phyloP scores from a whole-genome alignment of 345 rosid genomes.

The Euphorbia tirucalli region DNA sequence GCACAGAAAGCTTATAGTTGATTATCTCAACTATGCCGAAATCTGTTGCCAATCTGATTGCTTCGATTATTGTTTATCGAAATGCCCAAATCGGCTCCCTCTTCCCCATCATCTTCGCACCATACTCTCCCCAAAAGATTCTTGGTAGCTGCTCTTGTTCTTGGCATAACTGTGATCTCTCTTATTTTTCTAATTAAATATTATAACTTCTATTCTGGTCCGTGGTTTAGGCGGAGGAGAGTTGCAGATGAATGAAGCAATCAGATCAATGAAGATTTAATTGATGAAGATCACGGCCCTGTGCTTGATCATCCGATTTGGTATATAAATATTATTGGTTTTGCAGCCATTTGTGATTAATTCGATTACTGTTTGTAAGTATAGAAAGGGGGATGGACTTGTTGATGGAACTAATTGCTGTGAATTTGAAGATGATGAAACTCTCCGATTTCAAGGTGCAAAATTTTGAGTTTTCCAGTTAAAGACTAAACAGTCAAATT shows the following conservation, averaged over 20 bases:
- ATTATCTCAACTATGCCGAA: too few relatives aligned
- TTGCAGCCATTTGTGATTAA: constrained; percentile 22
- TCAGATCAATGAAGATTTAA: constrained; percentile 17
- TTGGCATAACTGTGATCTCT: neutral
- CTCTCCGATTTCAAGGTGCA: too few relatives aligned
- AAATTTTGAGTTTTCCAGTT: too few relatives aligned
- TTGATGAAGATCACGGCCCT: constrained; percentile 26
- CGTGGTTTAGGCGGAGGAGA: constrained; percentile 1
- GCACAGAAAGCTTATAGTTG: constrained; percentile 10
- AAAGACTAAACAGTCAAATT: too few relatives aligned
- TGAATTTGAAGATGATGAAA: constrained; percentile 27
- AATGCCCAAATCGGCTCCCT: neutral
- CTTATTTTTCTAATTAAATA: neutral
- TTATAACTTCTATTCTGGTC: constrained; percentile 5
- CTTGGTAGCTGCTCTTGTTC: neutral
- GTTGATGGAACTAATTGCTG: constrained; percentile 26
- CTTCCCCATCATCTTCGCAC: neutral
- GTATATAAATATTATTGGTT: constrained; percentile 24
- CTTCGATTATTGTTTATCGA: rapidly evolving
- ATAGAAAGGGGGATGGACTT: constrained; percentile 21
- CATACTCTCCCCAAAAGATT: neutral
- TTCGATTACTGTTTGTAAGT: constrained; percentile 25
- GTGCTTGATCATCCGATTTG: constrained; percentile 25
- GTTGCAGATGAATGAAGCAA: neutral
- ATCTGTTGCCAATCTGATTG: neutral